Evolutionary conservation across 257 asterid genomes (phyloP).

Genomic region (Plantago major): DNA sequence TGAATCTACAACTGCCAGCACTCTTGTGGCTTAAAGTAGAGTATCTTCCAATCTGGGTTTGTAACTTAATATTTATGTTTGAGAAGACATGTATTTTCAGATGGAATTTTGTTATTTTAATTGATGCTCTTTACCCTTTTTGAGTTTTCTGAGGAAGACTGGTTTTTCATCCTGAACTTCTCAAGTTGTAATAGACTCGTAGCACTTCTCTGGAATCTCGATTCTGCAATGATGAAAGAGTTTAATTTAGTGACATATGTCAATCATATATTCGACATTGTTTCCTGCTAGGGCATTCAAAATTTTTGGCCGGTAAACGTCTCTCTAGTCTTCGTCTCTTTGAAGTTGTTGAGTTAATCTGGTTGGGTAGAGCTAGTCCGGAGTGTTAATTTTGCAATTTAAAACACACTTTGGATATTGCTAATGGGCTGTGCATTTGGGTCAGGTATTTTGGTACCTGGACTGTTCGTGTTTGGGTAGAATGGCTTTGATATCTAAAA

Average conservation of each 20-base stretch:
- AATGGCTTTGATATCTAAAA: too few relatives aligned
- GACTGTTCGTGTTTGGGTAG: too few relatives aligned
- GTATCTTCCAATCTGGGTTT: slow-evolving; percentile 6
- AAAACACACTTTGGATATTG: too few relatives aligned
- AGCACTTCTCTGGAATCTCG: slow-evolving; percentile 1
- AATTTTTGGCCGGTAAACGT: too few relatives aligned
- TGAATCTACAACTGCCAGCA: slow-evolving; percentile 66
- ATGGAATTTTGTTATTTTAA: neutral
- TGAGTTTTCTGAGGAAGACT: neutral
- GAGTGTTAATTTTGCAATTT: too few relatives aligned
- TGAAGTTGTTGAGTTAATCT: too few relatives aligned
- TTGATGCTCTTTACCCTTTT: slow-evolving; percentile 1
- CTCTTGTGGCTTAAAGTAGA: slow-evolving; percentile 46
- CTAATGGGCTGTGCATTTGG: too few relatives aligned
- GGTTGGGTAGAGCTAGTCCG: too few relatives aligned
- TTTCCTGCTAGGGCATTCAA: neutral
- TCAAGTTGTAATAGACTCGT: neutral
- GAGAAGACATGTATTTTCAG: slow-evolving; percentile 11
- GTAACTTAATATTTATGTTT: slow-evolving; percentile 11
- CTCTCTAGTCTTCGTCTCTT: too few relatives aligned
- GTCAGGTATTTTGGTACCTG: too few relatives aligned
- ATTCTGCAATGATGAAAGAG: neutral
- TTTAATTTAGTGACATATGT: neutral
- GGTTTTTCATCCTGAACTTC: slow-evolving; percentile 11
- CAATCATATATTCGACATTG: neutral